phyloP scores from a whole-genome alignment of 225 moss, liverwort and hornwort species.

The Sphagnum tenellum region DNA sequence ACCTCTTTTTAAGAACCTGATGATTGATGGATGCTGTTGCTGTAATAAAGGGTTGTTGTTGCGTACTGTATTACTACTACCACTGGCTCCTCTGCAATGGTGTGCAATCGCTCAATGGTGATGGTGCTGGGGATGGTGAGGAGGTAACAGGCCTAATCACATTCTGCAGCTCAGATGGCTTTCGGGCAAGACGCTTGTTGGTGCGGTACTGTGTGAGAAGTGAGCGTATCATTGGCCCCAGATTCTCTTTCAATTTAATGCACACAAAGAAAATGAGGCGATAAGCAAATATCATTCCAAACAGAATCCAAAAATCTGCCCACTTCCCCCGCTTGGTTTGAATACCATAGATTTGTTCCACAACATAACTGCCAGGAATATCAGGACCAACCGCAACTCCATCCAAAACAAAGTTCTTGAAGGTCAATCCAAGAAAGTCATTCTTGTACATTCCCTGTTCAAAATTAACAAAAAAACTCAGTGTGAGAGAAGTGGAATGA shows the following conservation, averaged over 20 bases:
- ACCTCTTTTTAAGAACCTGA: no score
- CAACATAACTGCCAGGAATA: slow-evolving; percentile 18
- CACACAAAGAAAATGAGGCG: slow-evolving; percentile 30
- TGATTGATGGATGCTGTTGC: no score
- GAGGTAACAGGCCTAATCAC: no score
- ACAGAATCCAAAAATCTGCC: slow-evolving; percentile 22
- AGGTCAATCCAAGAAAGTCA: slow-evolving; percentile 32
- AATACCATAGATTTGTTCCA: slow-evolving; percentile 22
- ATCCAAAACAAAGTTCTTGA: slow-evolving; percentile 11
- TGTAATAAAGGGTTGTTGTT: no score
- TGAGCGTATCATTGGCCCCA: slow-evolving; percentile 12
- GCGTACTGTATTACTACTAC: no score
- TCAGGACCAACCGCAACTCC: slow-evolving; percentile 10
- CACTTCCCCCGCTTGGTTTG: slow-evolving; percentile 21
- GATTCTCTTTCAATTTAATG: slow-evolving; percentile 33
- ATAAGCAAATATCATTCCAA: slow-evolving; percentile 22
- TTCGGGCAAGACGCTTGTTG: background rate
- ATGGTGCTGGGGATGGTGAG: no score
- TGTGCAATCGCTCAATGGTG: no score
- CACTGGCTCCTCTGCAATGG: no score
- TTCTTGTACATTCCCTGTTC: slow-evolving; percentile 35
- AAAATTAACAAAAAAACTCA: background rate
- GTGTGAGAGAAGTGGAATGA: no score
- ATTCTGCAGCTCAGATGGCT: no score
- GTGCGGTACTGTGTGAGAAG: slow-evolving; percentile 12